Base-by-base conservation (phyloP, 345 rosid genomes). In the Cardamine chenopodiifolia region DNA sequence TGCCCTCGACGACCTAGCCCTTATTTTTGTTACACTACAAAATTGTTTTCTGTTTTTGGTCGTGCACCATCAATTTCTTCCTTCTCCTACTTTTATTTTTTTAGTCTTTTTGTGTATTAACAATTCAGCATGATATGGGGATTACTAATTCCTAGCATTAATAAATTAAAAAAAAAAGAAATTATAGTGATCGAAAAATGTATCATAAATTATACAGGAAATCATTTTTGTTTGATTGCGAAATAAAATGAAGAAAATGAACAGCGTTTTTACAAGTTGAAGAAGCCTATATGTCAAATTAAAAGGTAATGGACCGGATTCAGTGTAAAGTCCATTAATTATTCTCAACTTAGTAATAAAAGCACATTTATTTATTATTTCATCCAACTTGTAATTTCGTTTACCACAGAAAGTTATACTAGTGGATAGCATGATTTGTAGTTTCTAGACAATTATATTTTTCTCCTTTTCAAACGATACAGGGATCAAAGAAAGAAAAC, bases 331-430 rank as follows among this genome's bases (percentile, higher is more conserved):
- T 15, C 40, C 59, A 53, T 45, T 17, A 62, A 63, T 40, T 28
- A 53, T 52, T 72, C 15, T 52, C 70, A 62, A 63, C 70, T 40
- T 62, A 55, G 45, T 53, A 19, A 37, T 19, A 72, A 17, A 60
- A 40, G 10, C 10, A 53, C 6, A 19, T 13, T 52, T 37, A 53
- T 53, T 19, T 68, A 2, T 17, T n/a, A 25, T 6, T 19, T 49
- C 8, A 50, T 25, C 31, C 42, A 62, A 62, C 75, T 71, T 49
- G 60, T 12, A 39, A 62, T 26, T 62, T 52, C 20, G 42, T 62
- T 72, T 5, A 37, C 53, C 69, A 13, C 19, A 50, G 1, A 48
- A 68, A 71, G 76, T 39, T 39, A 9, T 5, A 18, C 32, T 18
- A 52, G 70, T 63, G 31, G 62, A 20, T 42, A 8, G 13, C 70